These are phyloP conservation scores for Cryptosporidium canis DNA, from an alignment of 169 alveolate genomes.

Conservation along the genomic window DNA sequence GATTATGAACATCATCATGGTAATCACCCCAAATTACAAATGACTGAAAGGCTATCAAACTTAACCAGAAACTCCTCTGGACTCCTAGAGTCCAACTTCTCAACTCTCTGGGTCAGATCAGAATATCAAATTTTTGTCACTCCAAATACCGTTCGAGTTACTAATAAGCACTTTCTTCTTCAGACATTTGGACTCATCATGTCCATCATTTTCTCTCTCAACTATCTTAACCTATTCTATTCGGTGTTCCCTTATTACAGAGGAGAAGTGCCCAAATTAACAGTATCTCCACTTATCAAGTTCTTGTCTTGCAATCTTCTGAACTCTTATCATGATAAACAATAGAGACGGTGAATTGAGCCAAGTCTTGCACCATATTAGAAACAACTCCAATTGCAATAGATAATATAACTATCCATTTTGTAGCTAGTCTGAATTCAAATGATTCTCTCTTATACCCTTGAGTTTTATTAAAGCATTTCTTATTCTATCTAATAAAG, in stretches of 20 bases:
- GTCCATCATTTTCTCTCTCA: constrained; percentile 56
- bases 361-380: not conserved
- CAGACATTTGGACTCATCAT: constrained; percentile 33
- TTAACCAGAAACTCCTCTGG: not conserved
- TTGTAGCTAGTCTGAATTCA: no score
- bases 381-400: not conserved
- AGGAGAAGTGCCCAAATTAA: constrained; percentile 62
- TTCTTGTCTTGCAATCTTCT: constrained; percentile 52
- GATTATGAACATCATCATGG: not conserved
- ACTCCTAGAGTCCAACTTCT: not conserved
- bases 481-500: no score
- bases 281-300: constrained; percentile 47
- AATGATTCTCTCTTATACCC: no score
- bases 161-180: constrained; percentile 64
- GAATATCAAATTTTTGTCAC: constrained; percentile 61
- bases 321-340: constrained; percentile 50
- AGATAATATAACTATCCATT: no score
- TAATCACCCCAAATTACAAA: not conserved
- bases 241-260: constrained; percentile 61
- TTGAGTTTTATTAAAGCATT: no score
- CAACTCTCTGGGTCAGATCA: constrained; percentile 68
- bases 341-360: not conserved
- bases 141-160: constrained; percentile 67
- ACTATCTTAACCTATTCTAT: constrained; percentile 42
- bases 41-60: not conserved